Conservation (phyloP, 768 basidiomycete species). For the Mrakia gelida region DNA sequence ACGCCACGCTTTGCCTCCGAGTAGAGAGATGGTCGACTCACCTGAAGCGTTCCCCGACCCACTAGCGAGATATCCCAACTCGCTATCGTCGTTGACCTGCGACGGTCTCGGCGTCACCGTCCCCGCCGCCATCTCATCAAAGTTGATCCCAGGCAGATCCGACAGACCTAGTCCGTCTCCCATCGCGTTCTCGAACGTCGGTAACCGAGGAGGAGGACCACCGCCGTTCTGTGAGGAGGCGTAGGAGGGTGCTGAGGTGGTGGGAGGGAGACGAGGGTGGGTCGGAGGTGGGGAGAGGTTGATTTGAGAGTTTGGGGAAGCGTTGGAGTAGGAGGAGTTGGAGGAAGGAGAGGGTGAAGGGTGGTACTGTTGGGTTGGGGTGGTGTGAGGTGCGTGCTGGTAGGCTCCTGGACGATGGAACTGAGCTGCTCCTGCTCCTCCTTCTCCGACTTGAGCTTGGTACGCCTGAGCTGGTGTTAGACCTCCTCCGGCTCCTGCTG, state of each 20-base stretch:
- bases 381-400: background rate
- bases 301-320: conserved; percentile 14
- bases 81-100: conserved; percentile 20
- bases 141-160: background rate
- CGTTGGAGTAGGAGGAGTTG: conserved; percentile 10
- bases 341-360: background rate
- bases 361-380: background rate
- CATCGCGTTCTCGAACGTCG: conserved; percentile 7
- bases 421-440: conserved; percentile 1
- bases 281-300: background rate
- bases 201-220: conserved; percentile 4
- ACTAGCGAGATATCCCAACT: conserved; percentile 26
- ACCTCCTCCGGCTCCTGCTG: conserved; percentile 40
- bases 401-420: background rate
- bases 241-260: background rate
- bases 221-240: background rate
- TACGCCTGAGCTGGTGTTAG: conserved; percentile 76
- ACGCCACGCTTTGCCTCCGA: background rate
- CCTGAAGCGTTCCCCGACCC: conserved; percentile 14
- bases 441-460: conserved; percentile 60
- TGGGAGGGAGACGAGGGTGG: background rate
- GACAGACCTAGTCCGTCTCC: conserved; percentile 4
- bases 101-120: conserved; percentile 22
- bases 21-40: background rate
- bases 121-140: background rate